A percentile compares a stretch with the other conserved stretches of the same genome.
phyloP scores from a whole-genome alignment of 306 rosid species.

The Pueraria montana region DNA sequence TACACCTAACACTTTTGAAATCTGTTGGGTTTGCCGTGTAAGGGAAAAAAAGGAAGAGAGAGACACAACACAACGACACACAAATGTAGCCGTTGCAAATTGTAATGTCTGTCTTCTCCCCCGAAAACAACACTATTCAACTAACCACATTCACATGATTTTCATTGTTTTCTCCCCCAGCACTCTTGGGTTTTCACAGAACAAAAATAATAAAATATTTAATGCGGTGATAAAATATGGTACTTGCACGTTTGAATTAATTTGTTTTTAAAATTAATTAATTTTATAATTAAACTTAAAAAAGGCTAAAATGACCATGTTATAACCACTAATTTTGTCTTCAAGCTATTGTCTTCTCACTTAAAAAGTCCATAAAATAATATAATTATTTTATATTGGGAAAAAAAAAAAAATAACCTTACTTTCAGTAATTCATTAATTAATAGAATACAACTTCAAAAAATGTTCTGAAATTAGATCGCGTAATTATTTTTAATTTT shows the following conservation, averaged over 20 bases:
- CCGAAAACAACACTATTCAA: not conserved
- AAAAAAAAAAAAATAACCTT: too few relatives aligned
- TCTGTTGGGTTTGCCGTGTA: not conserved
- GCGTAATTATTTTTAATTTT: too few relatives aligned
- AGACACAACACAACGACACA: not conserved
- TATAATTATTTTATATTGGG: too few relatives aligned
- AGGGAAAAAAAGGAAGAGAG: not conserved
- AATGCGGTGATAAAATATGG: not conserved
- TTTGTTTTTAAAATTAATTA: too few relatives aligned
- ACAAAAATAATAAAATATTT: not conserved
- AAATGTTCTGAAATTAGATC: too few relatives aligned
- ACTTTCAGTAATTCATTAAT: too few relatives aligned
- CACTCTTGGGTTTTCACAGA: not conserved
- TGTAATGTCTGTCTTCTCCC: not conserved
- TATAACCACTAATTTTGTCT: too few relatives aligned
- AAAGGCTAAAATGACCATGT: too few relatives aligned
- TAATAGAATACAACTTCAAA: too few relatives aligned
- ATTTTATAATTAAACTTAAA: too few relatives aligned
- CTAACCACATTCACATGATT: not conserved
- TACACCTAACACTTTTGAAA: not conserved
- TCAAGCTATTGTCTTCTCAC: too few relatives aligned
- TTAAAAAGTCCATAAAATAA: too few relatives aligned
- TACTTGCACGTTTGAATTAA: not conserved
- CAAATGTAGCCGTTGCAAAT: slow-evolving; percentile 47
- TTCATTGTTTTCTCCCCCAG: not conserved